Percentiles rank a stretch among this genome's conserved stretches.
Evolutionary conservation across 108 stramenopile species (phyloP).

Genomic region (Hondaea fermentalgiana): DNA sequence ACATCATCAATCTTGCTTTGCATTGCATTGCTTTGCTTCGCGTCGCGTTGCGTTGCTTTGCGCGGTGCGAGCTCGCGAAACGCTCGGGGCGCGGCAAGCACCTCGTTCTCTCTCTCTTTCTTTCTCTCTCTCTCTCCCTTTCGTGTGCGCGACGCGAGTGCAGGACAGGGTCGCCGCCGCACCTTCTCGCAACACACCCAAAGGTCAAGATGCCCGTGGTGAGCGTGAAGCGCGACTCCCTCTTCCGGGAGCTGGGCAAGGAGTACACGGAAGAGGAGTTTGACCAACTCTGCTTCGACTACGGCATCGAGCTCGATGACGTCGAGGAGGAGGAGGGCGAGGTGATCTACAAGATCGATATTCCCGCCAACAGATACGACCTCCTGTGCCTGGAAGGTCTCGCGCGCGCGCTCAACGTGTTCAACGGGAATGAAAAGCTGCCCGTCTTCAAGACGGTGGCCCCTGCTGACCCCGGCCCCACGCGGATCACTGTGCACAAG

Average conservation of each 20-base stretch:
- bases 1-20: no score
- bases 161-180: no score
- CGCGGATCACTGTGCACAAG: neutral
- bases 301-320: conserved; percentile 97
- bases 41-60: no score
- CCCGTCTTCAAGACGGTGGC: conserved; percentile 46
- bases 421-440: conserved; percentile 72
- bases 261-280: conserved; percentile 94
- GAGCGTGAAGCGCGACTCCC: conserved; percentile 67
- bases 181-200: no score
- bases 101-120: no score
- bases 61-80: no score
- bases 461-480: neutral
- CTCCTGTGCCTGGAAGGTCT: conserved; percentile 94
- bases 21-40: no score
- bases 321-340: conserved; percentile 75
- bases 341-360: conserved; percentile 94
- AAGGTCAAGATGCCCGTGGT: conserved; percentile 77
- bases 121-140: no score
- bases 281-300: conserved; percentile 97
- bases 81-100: no score
- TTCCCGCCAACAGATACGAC: conserved; percentile 98
- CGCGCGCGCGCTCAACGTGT: conserved; percentile 76
- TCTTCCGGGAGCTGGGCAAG: conserved; percentile 78
- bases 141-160: no score